Conservation (phyloP, 208 protist species). For the Crithidia thermophila region DNA sequence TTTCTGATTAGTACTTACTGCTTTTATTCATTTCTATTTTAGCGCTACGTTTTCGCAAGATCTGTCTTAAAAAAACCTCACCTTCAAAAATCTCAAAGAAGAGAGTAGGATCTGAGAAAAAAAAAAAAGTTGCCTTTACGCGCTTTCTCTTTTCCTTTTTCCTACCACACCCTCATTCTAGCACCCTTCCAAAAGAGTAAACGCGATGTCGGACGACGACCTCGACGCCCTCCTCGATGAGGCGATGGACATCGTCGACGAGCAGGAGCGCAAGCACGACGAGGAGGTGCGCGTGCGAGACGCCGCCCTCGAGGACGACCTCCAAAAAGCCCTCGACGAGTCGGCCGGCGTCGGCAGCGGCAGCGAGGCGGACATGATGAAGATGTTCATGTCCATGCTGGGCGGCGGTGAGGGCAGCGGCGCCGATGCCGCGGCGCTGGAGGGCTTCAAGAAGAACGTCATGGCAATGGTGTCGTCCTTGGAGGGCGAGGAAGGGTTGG, state of each 20-base stretch:
- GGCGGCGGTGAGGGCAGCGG: slow-evolving; percentile 16
- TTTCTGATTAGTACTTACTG: no score
- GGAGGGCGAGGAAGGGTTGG: slow-evolving; percentile 40
- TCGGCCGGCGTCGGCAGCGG: slow-evolving; percentile 9
- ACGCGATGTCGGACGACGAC: slow-evolving; percentile 57
- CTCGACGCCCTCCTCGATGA: slow-evolving; percentile 84
- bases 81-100: no score
- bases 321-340: slow-evolving; percentile 48
- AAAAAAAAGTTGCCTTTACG: no score
- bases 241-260: slow-evolving; percentile 77
- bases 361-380: slow-evolving; percentile 36
- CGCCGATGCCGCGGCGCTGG: slow-evolving; percentile 32
- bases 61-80: no score
- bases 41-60: no score
- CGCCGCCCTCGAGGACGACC: slow-evolving; percentile 51
- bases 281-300: slow-evolving; percentile 55
- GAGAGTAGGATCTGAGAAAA: no score
- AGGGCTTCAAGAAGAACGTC: slow-evolving; percentile 56
- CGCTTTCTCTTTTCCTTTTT: no score
- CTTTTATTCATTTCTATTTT: no score
- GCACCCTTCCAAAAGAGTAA: no score
- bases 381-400: slow-evolving; percentile 46
- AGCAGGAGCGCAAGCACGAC: slow-evolving; percentile 72
- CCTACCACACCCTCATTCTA: no score
- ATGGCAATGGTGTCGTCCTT: slow-evolving; percentile 45